Evolutionary conservation across 345 rosid genomes (phyloP).

Genomic region (Aethionema arabicum): DNA sequence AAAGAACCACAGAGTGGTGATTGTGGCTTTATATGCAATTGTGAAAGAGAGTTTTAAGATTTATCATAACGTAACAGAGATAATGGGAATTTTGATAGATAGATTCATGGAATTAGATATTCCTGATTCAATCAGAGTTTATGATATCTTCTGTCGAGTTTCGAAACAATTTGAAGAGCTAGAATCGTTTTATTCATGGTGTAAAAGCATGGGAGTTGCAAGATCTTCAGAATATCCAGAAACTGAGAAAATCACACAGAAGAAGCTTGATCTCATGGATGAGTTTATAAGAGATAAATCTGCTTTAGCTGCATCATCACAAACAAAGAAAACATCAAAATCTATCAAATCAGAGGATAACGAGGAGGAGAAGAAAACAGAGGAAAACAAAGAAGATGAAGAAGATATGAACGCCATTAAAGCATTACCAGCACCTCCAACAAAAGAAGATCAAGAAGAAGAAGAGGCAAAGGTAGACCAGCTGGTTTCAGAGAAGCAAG

Average conservation of each 20-base stretch:
- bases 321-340: constrained; percentile 17
- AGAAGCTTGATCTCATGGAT: constrained; percentile 76
- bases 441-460: constrained; percentile 12
- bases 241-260: constrained; percentile 66
- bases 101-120: constrained; percentile 72
- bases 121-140: constrained; percentile 57
- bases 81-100: constrained; percentile 56
- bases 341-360: constrained; percentile 28
- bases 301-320: constrained; percentile 42
- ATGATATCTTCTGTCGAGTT: constrained; percentile 56
- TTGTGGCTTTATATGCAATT: constrained; percentile 62
- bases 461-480: constrained; percentile 28
- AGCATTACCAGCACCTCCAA: constrained; percentile 57
- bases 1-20: constrained; percentile 60
- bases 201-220: constrained; percentile 60
- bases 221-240: constrained; percentile 81
- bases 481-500: constrained; percentile 29
- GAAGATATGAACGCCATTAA: constrained; percentile 50
- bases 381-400: constrained; percentile 28
- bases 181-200: constrained; percentile 64
- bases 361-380: constrained; percentile 22
- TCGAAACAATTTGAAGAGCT: constrained; percentile 69
- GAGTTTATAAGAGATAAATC: constrained; percentile 72
- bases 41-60: constrained; percentile 79
- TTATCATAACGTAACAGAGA: constrained; percentile 60